These are phyloP conservation scores for Spinacia oleracea DNA, from an alignment of 179 eudicot genomes.

Conservation along the genomic window DNA sequence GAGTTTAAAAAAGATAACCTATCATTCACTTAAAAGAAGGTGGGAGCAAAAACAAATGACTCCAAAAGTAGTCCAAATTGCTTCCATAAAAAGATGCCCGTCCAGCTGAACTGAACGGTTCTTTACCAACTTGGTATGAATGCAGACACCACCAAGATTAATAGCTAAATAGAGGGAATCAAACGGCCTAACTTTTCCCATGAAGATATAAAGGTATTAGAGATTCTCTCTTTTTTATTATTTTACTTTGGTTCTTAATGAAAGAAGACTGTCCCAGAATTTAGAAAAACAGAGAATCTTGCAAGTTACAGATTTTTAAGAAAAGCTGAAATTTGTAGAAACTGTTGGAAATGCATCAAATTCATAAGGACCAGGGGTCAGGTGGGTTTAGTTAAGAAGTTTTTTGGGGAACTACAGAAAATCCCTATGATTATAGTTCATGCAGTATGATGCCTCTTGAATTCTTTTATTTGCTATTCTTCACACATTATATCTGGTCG, in stretches of 20 bases:
- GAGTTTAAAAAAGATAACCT: constrained; percentile 22
- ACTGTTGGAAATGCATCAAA: constrained; percentile 1
- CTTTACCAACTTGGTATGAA: constrained; percentile 23
- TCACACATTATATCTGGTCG: constrained; percentile 21
- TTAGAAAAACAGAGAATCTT: background rate
- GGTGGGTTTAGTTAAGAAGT: background rate
- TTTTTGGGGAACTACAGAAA: background rate
- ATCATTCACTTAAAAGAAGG: constrained; percentile 23
- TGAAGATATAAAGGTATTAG: constrained; percentile 13
- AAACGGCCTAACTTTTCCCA: constrained; percentile 19
- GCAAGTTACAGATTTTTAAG: background rate
- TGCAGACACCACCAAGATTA: constrained; percentile 23
- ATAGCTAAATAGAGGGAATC: constrained; percentile 6
- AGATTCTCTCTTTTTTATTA: background rate
- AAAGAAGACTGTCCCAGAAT: background rate
- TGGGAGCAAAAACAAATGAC: constrained; percentile 13
- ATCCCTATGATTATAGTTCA: constrained; percentile 16
- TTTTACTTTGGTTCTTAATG: constrained; percentile 3
- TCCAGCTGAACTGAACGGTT: constrained; percentile 18
- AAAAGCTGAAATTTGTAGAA: background rate
- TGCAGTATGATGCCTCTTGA: constrained; percentile 17
- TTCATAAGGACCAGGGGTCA: background rate
- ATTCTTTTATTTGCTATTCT: constrained; percentile 26
- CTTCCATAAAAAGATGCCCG: constrained; percentile 27
- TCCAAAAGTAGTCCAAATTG: constrained; percentile 19